Conservation (phyloP, 257 asterid genomes). For the Hygrophila difformis region DNA sequence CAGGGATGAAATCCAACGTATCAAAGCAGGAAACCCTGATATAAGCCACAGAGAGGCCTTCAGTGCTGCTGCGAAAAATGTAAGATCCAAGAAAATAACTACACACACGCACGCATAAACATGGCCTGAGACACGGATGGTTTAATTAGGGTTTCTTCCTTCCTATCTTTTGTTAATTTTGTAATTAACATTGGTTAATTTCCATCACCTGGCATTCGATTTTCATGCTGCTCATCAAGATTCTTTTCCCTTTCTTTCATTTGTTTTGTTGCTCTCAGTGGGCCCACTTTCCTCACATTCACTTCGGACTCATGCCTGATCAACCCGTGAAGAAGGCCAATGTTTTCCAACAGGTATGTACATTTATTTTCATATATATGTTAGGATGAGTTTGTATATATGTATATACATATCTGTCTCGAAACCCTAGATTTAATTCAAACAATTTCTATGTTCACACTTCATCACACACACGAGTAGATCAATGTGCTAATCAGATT, state of each 20-base stretch:
- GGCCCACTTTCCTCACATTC: slow-evolving; percentile 99
- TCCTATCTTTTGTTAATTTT: neutral
- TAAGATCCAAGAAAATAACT: slow-evolving; percentile 50
- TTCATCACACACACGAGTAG: neutral
- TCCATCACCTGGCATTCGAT: no score
- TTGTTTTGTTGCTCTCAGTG: slow-evolving; percentile 48
- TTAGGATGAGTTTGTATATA: no score
- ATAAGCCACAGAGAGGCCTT: slow-evolving; percentile 99
- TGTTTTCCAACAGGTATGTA: slow-evolving; percentile 81
- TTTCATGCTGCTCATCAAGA: no score
- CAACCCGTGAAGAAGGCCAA: slow-evolving; percentile 98
- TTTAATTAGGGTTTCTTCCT: slow-evolving; percentile 20
- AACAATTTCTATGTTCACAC: slow-evolving; percentile 6
- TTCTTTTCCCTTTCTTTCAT: neutral
- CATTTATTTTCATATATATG: no score
- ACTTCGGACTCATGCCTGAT: slow-evolving; percentile 98
- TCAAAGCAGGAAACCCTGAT: slow-evolving; percentile 99
- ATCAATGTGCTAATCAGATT: no score
- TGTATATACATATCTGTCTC: no score
- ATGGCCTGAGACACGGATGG: neutral
- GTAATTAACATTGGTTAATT: no score
- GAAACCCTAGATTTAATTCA: slow-evolving; percentile 43
- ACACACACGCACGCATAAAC: neutral
- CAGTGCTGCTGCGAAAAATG: slow-evolving; percentile 99
- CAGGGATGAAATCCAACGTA: slow-evolving; percentile 99